phyloP scores from a whole-genome alignment of 1,284 basidiomycete genomes.

The Termitomyces sp. region DNA sequence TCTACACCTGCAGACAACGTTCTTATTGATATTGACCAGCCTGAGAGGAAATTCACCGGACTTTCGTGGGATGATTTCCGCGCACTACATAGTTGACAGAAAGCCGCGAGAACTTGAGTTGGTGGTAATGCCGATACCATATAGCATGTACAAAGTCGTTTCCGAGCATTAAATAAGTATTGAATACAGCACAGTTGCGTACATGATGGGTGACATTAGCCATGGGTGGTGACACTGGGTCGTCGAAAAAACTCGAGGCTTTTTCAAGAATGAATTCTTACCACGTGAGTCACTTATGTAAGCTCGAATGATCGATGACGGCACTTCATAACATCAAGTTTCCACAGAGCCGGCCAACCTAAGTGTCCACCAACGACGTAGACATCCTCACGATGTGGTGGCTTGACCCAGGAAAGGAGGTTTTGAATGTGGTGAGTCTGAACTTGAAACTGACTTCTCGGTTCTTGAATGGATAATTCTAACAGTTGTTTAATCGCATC shows the following conservation, averaged over 20 bases:
- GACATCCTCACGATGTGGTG: constrained; percentile 57
- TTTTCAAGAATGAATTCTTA: neutral
- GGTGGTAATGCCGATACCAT: neutral
- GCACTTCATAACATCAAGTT: neutral
- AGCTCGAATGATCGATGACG: constrained; percentile 9
- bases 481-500: constrained; percentile 83
- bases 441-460: neutral
- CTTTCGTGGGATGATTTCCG: neutral
- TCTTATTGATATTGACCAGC: too few relatives aligned
- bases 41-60: neutral
- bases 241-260: too few relatives aligned
- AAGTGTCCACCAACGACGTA: neutral
- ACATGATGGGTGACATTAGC: too few relatives aligned
- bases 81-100: neutral
- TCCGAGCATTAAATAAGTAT: neutral
- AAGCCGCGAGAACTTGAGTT: neutral
- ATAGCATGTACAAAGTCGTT: neutral
- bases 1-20: too few relatives aligned
- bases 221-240: too few relatives aligned
- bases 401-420: constrained; percentile 74
- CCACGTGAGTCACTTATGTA: neutral
- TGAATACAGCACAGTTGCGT: neutral
- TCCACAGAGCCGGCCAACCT: neutral
- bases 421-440: constrained; percentile 61
- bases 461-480: neutral